Base-by-base conservation (phyloP, 305 asterid species). In the Fraxinus floribunda region DNA sequence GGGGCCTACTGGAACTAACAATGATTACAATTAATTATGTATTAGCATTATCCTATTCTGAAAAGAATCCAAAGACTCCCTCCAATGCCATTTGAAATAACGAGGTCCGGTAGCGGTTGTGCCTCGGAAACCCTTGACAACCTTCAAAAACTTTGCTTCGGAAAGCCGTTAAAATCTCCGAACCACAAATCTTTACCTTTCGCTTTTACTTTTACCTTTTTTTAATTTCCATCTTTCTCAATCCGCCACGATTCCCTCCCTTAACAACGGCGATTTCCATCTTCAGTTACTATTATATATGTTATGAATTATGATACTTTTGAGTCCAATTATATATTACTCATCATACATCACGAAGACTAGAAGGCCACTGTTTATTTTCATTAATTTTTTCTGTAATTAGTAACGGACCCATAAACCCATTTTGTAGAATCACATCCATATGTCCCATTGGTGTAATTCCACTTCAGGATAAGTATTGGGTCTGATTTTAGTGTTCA, bases 151-250 rank as follows among this genome's bases (percentile, higher is more conserved):
- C 71, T 75, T 77, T 74, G 93, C 87, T 86, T 89, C 89, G 95
- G 93, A 85, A 83, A 86, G 90, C 94, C 98, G 97, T 93, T 94
- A 72, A 15, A 87, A 44, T 73, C 66, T 87, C 84, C 70, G 36
- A 85, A 55, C 86, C 87, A 75, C 83, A 70, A 46, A 85, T 75
- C 80, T 62, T 83, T 80, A 84, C 80, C 7, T 38, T 55, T 32
- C 0, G 11, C 10, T 18, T 81, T 78, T 57, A 34, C 36, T 35
- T 88, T 86, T 85, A 64, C 44, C 86, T 80, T 83, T 81, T 81
- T 83, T 84, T 80, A 41, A 73, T 73, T 55, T 73, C 66, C 55
- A 55, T 66, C 76, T 18, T 75, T 83, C 80, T 22, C 74, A 13
- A 64, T 15, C 36, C 57, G 64, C 38, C 57, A 82, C 32, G 75